Percentiles rank a stretch among this genome's conserved stretches.
phyloP scores from a whole-genome alignment of 257 asterid genomes.

The Jacaranda copaia region DNA sequence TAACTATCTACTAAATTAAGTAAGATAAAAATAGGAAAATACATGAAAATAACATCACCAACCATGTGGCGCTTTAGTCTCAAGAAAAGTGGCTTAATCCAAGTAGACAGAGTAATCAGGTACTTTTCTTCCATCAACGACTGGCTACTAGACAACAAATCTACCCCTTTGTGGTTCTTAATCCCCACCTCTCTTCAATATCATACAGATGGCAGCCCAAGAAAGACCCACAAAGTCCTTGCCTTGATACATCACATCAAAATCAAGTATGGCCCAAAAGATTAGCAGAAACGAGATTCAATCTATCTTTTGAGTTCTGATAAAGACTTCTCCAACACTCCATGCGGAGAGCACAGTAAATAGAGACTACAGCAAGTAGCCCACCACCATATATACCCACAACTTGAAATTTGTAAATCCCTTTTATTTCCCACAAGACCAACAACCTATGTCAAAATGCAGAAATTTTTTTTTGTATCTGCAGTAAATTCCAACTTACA shows the following conservation, averaged over 20 bases:
- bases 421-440: neutral
- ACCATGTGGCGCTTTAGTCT: neutral
- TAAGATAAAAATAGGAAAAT: neutral
- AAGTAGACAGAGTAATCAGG: neutral
- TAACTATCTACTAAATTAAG: neutral
- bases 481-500: neutral
- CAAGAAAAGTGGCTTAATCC: conserved; percentile 17
- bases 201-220: neutral
- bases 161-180: neutral
- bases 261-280: conserved; percentile 1
- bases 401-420: conserved; percentile 13
- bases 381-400: neutral
- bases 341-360: neutral
- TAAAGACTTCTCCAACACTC: neutral
- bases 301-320: neutral
- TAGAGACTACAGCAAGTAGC: neutral
- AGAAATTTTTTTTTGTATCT: no score
- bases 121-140: neutral
- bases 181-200: conserved; percentile 1
- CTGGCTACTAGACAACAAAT: conserved; percentile 16
- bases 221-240: neutral
- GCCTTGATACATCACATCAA: conserved; percentile 12
- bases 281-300: conserved; percentile 2
- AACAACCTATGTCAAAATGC: neutral
- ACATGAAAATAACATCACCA: neutral